Evolutionary conservation across 2,329 filamentous ascomycete species (phyloP), one percentile per base, ranked within the genome.

Genomic region (Apiospora kogelbergensis): DNA sequence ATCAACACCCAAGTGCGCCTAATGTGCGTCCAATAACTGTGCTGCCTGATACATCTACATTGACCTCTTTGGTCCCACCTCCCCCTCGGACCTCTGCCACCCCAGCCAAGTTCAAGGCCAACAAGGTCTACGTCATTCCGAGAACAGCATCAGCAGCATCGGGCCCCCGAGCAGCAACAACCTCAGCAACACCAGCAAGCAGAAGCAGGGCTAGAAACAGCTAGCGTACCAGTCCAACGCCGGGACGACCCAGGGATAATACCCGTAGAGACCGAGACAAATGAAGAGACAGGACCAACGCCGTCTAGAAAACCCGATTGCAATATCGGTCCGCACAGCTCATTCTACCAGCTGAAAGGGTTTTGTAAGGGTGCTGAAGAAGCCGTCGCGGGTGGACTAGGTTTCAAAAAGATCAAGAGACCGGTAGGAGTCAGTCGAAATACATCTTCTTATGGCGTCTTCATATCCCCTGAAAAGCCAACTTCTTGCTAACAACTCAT

Each of bases 311-410:
- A 77, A 64, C 71, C 76, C 13, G 82, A 84, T 63, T 84, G 81
- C 71, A 80, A 73, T 6, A 85, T 88, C 44, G 81, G 77, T 2
- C 75, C 78, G 0, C 72, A 77, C 11, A 86, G 85, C 71, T 88
- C 86, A 0, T 88, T 88, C 71, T 83, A 85, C 65, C 77, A 83
- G 11, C 78, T 85, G 45, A 87, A 86, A 68, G 86, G 86, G 1
- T 88, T 89, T 72, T 89, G 87, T 57, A 81, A 84, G 24, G 86
- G 86, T 1, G 86, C 86, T 7, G 83, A 83, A 63, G 84, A 86
- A 20, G 82, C 84, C 1, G 76, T 84, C 37, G 79, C 80, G 44
- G 86, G 86, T 1, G 83, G 82, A 2, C 75, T 82, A 3, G 86
- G 86, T 7, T 81, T 88, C 63, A 85, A 83, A 73, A 85, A 83